A percentile compares a stretch with the other conserved stretches of the same genome.
phyloP scores from a whole-genome alignment of 805 yeast species.

The Zygotorulaspora danielsina region DNA sequence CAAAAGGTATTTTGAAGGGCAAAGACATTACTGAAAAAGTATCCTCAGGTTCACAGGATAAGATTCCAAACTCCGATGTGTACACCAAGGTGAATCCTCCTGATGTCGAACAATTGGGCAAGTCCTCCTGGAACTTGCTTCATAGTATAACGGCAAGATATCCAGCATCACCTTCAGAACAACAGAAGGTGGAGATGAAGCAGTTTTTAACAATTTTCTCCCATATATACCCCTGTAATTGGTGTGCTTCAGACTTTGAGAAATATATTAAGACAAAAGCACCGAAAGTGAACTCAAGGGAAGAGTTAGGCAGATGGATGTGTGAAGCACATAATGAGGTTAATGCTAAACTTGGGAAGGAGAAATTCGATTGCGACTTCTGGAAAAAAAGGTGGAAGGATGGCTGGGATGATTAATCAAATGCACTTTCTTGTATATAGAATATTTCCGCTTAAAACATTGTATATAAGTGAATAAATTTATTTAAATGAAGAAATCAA shows the following conservation, averaged over 20 bases:
- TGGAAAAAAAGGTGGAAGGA: conserved; percentile 96
- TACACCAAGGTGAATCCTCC: conserved; percentile 68
- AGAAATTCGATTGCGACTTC: conserved; percentile 74
- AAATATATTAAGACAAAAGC: conserved; percentile 50
- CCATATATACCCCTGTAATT: conserved; percentile 87
- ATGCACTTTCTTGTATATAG: conserved; percentile 5
- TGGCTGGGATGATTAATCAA: conserved; percentile 62
- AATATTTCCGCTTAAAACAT: too few relatives aligned
- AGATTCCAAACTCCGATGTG: conserved; percentile 26
- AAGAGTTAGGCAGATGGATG: conserved; percentile 82
- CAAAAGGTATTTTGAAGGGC: conserved; percentile 18
- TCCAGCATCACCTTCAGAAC: conserved; percentile 60
- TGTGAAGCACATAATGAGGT: conserved; percentile 95
- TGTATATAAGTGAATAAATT: neutral
- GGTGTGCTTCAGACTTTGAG: conserved; percentile 83
- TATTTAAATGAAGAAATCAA: neutral
- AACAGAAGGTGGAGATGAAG: conserved; percentile 66
- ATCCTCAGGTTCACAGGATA: conserved; percentile 9
- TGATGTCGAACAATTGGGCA: conserved; percentile 75
- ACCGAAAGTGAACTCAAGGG: conserved; percentile 61
- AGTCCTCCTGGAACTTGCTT: conserved; percentile 86
- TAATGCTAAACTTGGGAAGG: conserved; percentile 82
- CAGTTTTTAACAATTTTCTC: conserved; percentile 69
- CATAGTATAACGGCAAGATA: conserved; percentile 89
- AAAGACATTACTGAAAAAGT: conserved; percentile 20